A percentile compares a stretch with the other conserved stretches of the same genome.
phyloP scores from a whole-genome alignment of 257 asterid genomes.

The Scutellaria galericulata region DNA sequence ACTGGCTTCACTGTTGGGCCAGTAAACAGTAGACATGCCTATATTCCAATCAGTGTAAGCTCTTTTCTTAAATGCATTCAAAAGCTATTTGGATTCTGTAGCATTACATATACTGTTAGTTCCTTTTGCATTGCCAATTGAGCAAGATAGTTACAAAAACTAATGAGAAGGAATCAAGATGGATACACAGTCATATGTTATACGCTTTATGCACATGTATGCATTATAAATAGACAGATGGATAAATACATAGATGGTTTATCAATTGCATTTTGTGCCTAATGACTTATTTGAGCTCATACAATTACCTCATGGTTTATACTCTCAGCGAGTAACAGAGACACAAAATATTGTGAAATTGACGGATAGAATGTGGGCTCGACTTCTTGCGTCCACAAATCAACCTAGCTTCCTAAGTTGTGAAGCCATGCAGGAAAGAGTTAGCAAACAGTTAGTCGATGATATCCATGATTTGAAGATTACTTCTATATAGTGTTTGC shows the following conservation, averaged over 20 bases:
- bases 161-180: slow-evolving; percentile 7
- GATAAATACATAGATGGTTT: not conserved
- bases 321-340: slow-evolving; percentile 84
- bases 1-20: slow-evolving; percentile 98
- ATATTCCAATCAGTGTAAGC: slow-evolving; percentile 88
- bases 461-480: slow-evolving; percentile 52
- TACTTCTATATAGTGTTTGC: slow-evolving; percentile 49
- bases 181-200: not conserved
- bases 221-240: not conserved
- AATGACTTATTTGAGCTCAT: not conserved
- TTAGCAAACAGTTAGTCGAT: slow-evolving; percentile 53
- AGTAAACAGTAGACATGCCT: slow-evolving; percentile 85
- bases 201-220: not conserved
- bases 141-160: not conserved
- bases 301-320: slow-evolving; percentile 3
- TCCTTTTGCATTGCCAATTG: not conserved
- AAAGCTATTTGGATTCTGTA: slow-evolving; percentile 6
- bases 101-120: not conserved
- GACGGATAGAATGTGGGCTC: slow-evolving; percentile 97
- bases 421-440: slow-evolving; percentile 55
- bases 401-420: slow-evolving; percentile 76
- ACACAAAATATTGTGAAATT: slow-evolving; percentile 63
- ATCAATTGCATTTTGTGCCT: not conserved
- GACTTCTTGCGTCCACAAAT: slow-evolving; percentile 89
- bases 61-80: slow-evolving; percentile 5